Evolutionary conservation across 179 eudicot species (phyloP).

Genomic region (Corrigiola litoralis): DNA sequence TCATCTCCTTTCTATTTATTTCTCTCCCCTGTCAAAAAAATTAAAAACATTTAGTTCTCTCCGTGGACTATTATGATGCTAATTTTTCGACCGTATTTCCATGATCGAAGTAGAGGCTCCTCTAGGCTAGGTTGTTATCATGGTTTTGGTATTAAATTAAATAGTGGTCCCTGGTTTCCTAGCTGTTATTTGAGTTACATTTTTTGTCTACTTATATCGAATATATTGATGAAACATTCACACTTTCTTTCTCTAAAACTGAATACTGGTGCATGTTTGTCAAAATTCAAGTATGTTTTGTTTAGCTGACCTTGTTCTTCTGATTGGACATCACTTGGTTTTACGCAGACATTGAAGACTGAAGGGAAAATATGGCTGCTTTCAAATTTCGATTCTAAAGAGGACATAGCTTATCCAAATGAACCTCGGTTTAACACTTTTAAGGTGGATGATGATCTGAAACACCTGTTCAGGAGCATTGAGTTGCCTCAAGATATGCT

Average conservation of each 20-base stretch:
- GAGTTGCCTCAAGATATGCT: conserved; percentile 72
- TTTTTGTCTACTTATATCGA: not conserved
- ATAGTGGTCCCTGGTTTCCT: not conserved
- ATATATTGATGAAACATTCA: not conserved
- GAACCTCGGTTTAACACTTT: conserved; percentile 39
- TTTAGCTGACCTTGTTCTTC: not conserved
- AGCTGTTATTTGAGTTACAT: not conserved
- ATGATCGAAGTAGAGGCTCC: not conserved
- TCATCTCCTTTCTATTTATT: too few relatives aligned
- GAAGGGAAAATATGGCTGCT: conserved; percentile 67
- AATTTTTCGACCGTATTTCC: not conserved
- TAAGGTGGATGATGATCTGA: conserved; percentile 67
- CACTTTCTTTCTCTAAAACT: not conserved
- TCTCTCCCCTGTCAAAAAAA: too few relatives aligned
- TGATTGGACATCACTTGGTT: not conserved
- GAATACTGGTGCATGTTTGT: too few relatives aligned
- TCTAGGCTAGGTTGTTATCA: not conserved
- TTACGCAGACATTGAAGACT: conserved; percentile 44
- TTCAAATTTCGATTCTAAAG: conserved; percentile 67
- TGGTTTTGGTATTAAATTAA: not conserved
- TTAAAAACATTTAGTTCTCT: too few relatives aligned
- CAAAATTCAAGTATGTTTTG: not conserved
- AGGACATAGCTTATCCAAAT: conserved; percentile 78
- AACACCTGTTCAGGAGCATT: conserved; percentile 47
- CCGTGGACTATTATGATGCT: too few relatives aligned